Percentiles rank a stretch among this genome's conserved stretches.
Conservation (phyloP, 2,329 filamentous ascomycete genomes). For the Coniochaeta sp. region DNA sequence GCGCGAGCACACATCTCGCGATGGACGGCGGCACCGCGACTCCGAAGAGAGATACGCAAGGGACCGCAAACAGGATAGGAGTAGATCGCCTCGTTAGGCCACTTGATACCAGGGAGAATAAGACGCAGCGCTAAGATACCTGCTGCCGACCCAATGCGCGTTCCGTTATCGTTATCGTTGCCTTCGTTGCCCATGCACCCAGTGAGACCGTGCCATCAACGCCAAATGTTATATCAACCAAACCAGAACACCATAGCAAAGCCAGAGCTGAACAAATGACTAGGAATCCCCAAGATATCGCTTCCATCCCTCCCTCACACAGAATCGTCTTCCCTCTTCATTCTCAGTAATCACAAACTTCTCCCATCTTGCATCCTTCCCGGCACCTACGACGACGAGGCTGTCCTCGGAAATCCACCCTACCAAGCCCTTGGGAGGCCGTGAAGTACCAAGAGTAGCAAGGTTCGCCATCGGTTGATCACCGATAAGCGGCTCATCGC, state of each 20-base stretch:
- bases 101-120: neutral
- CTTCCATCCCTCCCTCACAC: conserved; percentile 74
- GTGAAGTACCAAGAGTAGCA: conserved; percentile 40
- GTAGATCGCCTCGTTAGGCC: conserved; percentile 29
- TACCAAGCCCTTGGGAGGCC: conserved; percentile 73
- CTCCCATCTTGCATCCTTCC: conserved; percentile 79
- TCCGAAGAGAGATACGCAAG: conserved; percentile 16
- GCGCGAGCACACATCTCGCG: conserved; percentile 11
- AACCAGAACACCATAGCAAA: neutral
- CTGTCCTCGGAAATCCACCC: conserved; percentile 75
- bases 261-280: neutral
- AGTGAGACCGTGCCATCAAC: conserved; percentile 1
- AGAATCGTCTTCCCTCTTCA: conserved; percentile 59
- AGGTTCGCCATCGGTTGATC: conserved; percentile 34
- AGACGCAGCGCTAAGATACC: neutral
- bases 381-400: conserved; percentile 71
- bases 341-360: conserved; percentile 68
- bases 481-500: conserved; percentile 56
- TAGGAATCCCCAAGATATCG: conserved; percentile 32
- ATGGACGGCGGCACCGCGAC: conserved; percentile 17
- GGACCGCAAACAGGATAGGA: conserved; percentile 29
- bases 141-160: neutral
- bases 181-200: neutral
- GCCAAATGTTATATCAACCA: neutral
- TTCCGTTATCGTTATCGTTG: neutral